These are phyloP conservation scores for Sedum album DNA, from an alignment of 164 flowering plant genomes.

Conservation along the genomic window DNA sequence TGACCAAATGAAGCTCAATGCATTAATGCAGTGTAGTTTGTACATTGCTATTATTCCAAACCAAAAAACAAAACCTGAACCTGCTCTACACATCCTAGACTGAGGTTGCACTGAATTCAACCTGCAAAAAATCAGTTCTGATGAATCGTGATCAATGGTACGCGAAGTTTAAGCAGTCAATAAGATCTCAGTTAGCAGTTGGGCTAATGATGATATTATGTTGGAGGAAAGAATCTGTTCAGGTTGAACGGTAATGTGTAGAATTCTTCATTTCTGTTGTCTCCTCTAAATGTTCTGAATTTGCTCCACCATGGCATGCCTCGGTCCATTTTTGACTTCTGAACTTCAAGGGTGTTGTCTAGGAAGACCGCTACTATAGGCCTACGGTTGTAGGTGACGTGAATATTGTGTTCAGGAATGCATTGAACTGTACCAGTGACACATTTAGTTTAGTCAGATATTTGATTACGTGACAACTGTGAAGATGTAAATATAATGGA, in stretches of 20 bases:
- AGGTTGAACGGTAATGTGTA: conserved; percentile 94
- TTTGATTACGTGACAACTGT: conserved; percentile 26
- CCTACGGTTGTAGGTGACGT: conserved; percentile 75
- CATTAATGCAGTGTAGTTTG: not conserved
- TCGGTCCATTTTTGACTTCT: conserved; percentile 76
- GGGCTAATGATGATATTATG: conserved; percentile 76
- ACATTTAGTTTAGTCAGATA: not conserved
- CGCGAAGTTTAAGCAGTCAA: not conserved
- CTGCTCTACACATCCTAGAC: not conserved
- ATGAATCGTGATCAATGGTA: not conserved
- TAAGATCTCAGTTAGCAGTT: conserved; percentile 46
- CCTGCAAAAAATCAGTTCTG: not conserved
- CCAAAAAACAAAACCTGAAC: not conserved
- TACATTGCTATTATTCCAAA: not conserved
- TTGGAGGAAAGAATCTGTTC: conserved; percentile 89
- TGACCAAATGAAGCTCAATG: too few relatives aligned
- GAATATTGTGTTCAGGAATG: conserved; percentile 76
- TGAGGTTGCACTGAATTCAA: not conserved
- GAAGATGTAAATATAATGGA: conserved; percentile 5
- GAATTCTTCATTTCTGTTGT: conserved; percentile 93
- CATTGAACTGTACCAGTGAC: conserved; percentile 67
- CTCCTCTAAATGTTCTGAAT: conserved; percentile 90
- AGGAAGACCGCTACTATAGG: conserved; percentile 78
- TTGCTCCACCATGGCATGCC: conserved; percentile 99
- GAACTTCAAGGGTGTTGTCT: conserved; percentile 89